phyloP scores from a whole-genome alignment of 2,329 filamentous ascomycete genomes.

The Xylariales sp. region DNA sequence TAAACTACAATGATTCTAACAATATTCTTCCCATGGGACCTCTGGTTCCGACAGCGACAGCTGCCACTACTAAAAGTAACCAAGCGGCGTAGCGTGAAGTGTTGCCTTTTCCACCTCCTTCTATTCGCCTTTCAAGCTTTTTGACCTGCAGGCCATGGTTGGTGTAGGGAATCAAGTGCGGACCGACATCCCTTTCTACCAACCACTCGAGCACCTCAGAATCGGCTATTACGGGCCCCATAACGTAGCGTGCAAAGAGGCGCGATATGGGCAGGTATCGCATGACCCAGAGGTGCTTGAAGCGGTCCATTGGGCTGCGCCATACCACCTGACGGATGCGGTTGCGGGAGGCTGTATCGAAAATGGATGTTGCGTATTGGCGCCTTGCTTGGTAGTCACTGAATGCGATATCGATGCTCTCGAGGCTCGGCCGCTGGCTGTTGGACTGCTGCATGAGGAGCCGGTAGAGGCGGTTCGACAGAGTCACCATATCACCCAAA shows the following conservation, averaged over 20 bases:
- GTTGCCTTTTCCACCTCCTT: no score
- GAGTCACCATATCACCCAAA: slow-evolving; percentile 2
- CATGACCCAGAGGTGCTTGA: background rate
- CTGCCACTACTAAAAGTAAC: no score
- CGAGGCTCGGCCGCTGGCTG: background rate
- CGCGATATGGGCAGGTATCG: background rate
- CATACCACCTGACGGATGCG: slow-evolving; percentile 3
- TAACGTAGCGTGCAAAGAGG: background rate
- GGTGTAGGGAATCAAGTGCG: slow-evolving; percentile 3
- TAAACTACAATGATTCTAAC: no score
- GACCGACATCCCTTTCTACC: background rate
- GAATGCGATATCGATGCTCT: background rate
- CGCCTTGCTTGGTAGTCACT: slow-evolving; percentile 3
- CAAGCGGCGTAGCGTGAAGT: no score
- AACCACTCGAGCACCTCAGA: slow-evolving; percentile 2
- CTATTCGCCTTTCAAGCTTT: no score
- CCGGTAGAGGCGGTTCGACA: slow-evolving; percentile 2
- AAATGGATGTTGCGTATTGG: background rate
- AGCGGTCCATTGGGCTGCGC: background rate
- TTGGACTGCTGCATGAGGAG: background rate
- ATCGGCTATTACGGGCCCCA: slow-evolving; percentile 1
- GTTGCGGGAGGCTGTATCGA: slow-evolving; percentile 1
- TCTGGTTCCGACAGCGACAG: no score
- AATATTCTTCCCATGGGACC: no score
- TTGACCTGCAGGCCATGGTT: no score